These are phyloP conservation scores for Gymnopilus dilepis DNA, from an alignment of 768 basidiomycete genomes.

Conservation along the genomic window DNA sequence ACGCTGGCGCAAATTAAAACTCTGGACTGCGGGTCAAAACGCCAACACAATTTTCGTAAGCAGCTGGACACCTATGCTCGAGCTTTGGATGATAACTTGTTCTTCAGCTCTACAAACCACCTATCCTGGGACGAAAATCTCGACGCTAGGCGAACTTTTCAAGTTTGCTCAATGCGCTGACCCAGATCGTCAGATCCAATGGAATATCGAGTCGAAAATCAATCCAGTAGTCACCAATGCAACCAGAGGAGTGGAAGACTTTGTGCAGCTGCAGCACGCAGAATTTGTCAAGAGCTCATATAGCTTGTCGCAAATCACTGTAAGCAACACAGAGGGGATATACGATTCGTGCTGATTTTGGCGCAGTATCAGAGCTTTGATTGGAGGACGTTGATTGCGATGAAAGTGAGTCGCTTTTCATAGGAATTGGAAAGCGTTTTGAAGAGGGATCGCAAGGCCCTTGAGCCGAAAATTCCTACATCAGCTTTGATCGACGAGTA, in stretches of 20 bases:
- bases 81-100: neutral
- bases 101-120: constrained; percentile 61
- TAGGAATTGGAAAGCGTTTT: no score
- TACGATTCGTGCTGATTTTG: neutral
- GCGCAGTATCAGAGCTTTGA: constrained; percentile 80
- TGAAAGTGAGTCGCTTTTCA: constrained; percentile 56
- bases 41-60: constrained; percentile 64
- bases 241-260: constrained; percentile 60
- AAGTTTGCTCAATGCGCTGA: constrained; percentile 79
- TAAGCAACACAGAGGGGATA: constrained; percentile 26
- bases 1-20: constrained; percentile 82
- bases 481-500: constrained; percentile 74
- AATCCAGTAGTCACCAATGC: constrained; percentile 56
- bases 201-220: constrained; percentile 85
- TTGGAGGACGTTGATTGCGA: constrained; percentile 75
- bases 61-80: neutral
- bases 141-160: constrained; percentile 77
- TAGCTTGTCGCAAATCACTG: constrained; percentile 61
- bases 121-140: constrained; percentile 72
- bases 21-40: constrained; percentile 77
- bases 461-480: constrained; percentile 60
- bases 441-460: constrained; percentile 38
- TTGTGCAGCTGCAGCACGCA: constrained; percentile 65
- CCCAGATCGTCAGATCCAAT: constrained; percentile 60
- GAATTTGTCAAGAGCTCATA: constrained; percentile 66